These are phyloP conservation scores for Botrytis paeoniae DNA, from an alignment of 2,329 filamentous ascomycete species.

Conservation along the genomic window DNA sequence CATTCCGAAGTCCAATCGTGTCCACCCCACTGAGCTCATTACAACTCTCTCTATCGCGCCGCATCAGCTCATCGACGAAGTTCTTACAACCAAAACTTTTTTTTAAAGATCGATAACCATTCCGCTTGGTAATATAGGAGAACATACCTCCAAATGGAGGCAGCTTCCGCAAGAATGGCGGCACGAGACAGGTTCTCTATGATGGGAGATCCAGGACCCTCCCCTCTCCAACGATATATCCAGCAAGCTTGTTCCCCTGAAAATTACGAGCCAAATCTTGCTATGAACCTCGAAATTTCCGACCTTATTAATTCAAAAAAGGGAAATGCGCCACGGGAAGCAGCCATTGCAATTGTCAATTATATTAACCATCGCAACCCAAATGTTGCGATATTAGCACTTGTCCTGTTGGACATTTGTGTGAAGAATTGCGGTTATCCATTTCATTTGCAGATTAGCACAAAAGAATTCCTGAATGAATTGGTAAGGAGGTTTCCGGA, in stretches of 20 bases:
- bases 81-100: background rate
- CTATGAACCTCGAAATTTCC: conserved; percentile 91
- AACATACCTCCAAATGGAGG: conserved; percentile 65
- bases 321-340: conserved; percentile 90
- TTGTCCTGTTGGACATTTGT: conserved; percentile 94
- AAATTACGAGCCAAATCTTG: conserved; percentile 97
- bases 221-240: conserved; percentile 92
- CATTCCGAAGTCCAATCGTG: conserved; percentile 17
- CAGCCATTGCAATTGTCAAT: conserved; percentile 86
- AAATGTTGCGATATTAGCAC: conserved; percentile 85
- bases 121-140: conserved; percentile 24
- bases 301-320: conserved; percentile 98
- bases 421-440: conserved; percentile 99
- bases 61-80: conserved; percentile 7
- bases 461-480: conserved; percentile 98
- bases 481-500: conserved; percentile 94
- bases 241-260: conserved; percentile 94
- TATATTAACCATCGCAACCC: conserved; percentile 97
- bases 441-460: conserved; percentile 97
- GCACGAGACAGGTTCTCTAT: conserved; percentile 90
- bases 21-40: conserved; percentile 16
- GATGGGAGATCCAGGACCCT: conserved; percentile 73
- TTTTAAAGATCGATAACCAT: background rate
- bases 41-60: conserved; percentile 7
- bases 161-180: conserved; percentile 90